These are phyloP conservation scores for Conidiobolus incongruus DNA, from an alignment of 371 early-diverging fungal species.

Conservation along the genomic window DNA sequence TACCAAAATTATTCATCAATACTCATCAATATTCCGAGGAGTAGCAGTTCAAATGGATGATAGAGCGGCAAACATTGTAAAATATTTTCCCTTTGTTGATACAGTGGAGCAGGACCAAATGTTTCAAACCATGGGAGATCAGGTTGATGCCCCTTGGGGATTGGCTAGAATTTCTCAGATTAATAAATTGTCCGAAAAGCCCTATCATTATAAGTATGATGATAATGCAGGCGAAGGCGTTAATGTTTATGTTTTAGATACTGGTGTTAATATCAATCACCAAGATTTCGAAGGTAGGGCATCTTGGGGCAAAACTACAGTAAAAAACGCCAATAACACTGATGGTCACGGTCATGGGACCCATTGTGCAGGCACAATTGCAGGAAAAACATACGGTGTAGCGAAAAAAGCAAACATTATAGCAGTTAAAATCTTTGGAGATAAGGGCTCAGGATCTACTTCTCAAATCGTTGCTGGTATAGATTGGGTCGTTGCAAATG, in stretches of 20 bases:
- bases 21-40: too few species aligned
- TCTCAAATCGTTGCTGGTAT: constrained; percentile 11
- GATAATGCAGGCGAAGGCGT: constrained; percentile 38
- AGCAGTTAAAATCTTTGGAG: constrained; percentile 27
- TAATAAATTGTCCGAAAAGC: background rate
- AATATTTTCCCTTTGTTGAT: background rate
- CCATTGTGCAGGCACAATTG: constrained; percentile 53
- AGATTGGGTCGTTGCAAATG: constrained; percentile 10
- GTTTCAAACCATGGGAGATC: background rate
- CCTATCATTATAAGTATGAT: constrained; percentile 7
- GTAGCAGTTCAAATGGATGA: too few species aligned
- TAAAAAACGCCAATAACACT: constrained; percentile 6
- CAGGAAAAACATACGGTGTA: too few species aligned
- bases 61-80: too few species aligned
- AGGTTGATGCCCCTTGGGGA: constrained; percentile 1
- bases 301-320: constrained; percentile 17
- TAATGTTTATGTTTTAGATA: constrained; percentile 55
- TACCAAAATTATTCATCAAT: too few species aligned
- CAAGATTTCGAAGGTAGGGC: constrained; percentile 58
- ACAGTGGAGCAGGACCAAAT: background rate
- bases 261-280: constrained; percentile 34
- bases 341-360: constrained; percentile 35
- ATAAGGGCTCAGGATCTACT: constrained; percentile 4
- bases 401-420: constrained; percentile 45
- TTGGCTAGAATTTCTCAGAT: background rate